Conservation (phyloP, 2,329 filamentous ascomycete genomes). For the Colletotrichum sp. region DNA sequence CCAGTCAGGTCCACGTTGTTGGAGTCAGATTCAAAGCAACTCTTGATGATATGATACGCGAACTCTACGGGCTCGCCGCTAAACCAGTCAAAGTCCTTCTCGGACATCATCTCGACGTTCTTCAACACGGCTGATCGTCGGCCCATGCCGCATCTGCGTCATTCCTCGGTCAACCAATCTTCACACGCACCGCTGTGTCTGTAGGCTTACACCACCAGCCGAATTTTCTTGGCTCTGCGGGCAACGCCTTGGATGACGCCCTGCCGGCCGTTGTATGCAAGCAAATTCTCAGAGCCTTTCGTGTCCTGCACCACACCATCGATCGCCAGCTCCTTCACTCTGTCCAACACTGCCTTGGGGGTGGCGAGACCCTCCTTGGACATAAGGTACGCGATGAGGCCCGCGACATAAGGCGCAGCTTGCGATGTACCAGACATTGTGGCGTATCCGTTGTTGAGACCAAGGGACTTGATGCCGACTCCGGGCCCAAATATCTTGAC, state of each 20-base stretch:
- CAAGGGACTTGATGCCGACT: slow-evolving; percentile 24
- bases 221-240: background rate
- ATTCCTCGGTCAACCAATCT: background rate
- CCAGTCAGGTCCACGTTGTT: background rate
- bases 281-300: slow-evolving; percentile 52
- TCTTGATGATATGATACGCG: background rate
- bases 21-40: background rate
- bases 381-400: slow-evolving; percentile 30
- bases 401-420: slow-evolving; percentile 26
- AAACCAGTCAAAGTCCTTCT: background rate
- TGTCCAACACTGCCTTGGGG: slow-evolving; percentile 51
- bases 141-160: background rate
- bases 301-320: slow-evolving; percentile 45
- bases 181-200: background rate
- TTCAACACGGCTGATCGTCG: background rate
- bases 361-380: slow-evolving; percentile 37
- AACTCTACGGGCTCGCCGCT: background rate
- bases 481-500: slow-evolving; percentile 15
- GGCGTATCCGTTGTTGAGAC: slow-evolving; percentile 41
- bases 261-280: slow-evolving; percentile 59
- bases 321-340: slow-evolving; percentile 48
- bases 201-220: background rate
- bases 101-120: background rate
- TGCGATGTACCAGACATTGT: slow-evolving; percentile 50
- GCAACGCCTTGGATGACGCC: background rate